Evolutionary conservation across 1,284 basidiomycete species (phyloP), one percentile per base, ranked within the genome.

Genomic region (Marasmius sp.): DNA sequence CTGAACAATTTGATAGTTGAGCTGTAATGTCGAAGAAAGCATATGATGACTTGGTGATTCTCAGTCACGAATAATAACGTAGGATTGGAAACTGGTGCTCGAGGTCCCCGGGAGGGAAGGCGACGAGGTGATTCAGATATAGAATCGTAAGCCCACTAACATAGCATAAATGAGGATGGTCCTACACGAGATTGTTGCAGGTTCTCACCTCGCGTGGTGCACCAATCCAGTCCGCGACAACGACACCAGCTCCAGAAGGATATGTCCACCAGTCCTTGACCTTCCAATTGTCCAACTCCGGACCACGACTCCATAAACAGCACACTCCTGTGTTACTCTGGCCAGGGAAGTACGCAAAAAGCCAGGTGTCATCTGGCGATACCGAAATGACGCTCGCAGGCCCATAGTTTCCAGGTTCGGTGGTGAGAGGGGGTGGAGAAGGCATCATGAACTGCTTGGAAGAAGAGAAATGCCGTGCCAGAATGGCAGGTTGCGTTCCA

Each of bases 321-420:
- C 81, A 85, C 36, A 83, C 70, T 7, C 88, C 86, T 55, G 85
- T 83, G 1, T 73, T 68, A 34, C 79, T 79, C 37, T 74, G 75
- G 38, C 85, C 79, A 11, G 90, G 87, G 69, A 89, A 92, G 70
- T 86, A 92, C 1, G 90, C 89, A 69, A 91, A 92, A 2, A 93
- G 69, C 83, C 83, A 87, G 50, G 81, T 77, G 59, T 86, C 85
- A 33, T 77, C 75, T 1, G 87, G 80, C 11, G 85, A 83, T 27
- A 85, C 78, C 8, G 83, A 81, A 57, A 93, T 83, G 16, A 88
- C 71, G 3, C 81, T 82, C 0, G 91, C 87, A 9, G 91, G 84
- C 16, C 81, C 80, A 69, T 86, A 92, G 0, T 79, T 76, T 6
- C 71, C 62, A 6, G 84, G 76, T 0, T 81, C 74, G 20, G 75